phyloP scores from a whole-genome alignment of 2,329 filamentous ascomycete species.

The Eutypa lata region DNA sequence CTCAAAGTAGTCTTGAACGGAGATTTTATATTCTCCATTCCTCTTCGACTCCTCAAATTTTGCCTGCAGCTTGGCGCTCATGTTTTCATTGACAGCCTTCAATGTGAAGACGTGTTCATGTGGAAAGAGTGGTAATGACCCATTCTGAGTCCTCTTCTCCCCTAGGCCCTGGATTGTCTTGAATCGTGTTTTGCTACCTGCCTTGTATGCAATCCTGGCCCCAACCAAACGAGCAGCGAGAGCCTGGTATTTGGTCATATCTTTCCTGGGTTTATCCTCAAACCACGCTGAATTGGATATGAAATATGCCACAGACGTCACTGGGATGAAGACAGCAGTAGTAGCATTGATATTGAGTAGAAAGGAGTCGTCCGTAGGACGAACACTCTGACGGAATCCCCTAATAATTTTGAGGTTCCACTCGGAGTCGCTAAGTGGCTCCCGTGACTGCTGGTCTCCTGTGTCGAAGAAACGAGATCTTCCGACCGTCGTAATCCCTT shows the following conservation, averaged over 20 bases:
- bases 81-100: background rate
- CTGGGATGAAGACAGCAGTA: background rate
- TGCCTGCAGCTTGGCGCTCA: background rate
- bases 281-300: background rate
- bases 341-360: background rate
- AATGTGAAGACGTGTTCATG: background rate
- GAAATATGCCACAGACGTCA: background rate
- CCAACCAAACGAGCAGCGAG: background rate
- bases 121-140: background rate
- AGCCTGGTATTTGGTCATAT: background rate
- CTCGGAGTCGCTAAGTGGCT: background rate
- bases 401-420: background rate
- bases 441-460: background rate
- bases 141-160: too few species aligned
- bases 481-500: background rate
- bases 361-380: background rate
- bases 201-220: background rate
- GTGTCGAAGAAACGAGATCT: background rate
- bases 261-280: background rate
- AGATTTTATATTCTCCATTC: background rate
- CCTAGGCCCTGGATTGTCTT: background rate
- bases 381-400: background rate
- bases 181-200: background rate
- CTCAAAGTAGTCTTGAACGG: background rate
- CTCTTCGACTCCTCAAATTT: background rate